Conservation (phyloP, 2,329 filamentous ascomycete species). For the Aspergillus sp. region DNA sequence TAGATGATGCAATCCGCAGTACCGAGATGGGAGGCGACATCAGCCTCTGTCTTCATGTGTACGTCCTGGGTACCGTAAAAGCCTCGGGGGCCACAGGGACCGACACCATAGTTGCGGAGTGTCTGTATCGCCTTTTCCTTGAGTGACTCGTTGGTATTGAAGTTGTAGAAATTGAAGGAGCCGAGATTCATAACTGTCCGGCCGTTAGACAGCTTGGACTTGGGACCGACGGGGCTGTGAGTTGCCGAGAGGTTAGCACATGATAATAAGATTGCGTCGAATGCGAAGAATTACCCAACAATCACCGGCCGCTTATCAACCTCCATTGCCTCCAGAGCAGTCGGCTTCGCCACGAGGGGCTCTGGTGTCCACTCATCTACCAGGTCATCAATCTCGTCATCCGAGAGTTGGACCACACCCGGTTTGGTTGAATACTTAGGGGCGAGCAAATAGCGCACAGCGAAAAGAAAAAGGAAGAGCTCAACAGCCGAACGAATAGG, state of each 20-base stretch:
- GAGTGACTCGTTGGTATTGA: constrained; percentile 84
- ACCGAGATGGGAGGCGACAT: constrained; percentile 86
- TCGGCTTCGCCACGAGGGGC: constrained; percentile 73
- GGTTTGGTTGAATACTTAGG: constrained; percentile 91
- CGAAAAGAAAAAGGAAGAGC: constrained; percentile 89
- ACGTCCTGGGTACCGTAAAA: constrained; percentile 99
- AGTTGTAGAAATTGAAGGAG: constrained; percentile 97
- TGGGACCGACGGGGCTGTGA: constrained; percentile 76
- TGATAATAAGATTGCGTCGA: background rate
- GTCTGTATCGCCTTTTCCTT: constrained; percentile 95
- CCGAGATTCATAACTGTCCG: constrained; percentile 90
- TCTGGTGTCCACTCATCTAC: constrained; percentile 97
- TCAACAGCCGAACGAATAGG: constrained; percentile 91
- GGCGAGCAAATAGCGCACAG: constrained; percentile 85
- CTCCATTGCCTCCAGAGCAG: constrained; percentile 71
- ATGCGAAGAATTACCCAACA: constrained; percentile 61
- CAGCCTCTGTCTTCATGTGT: constrained; percentile 92
- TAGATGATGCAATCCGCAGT: constrained; percentile 90
- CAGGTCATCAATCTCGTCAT: constrained; percentile 96
- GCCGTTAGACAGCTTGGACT: constrained; percentile 81
- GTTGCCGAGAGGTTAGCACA: background rate
- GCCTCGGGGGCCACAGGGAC: constrained; percentile 90
- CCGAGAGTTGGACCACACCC: constrained; percentile 81
- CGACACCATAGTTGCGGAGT: constrained; percentile 90
- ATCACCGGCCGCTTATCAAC: constrained; percentile 82